phyloP scores from a whole-genome alignment of 345 rosid species.

The Eucalyptus sp. region DNA sequence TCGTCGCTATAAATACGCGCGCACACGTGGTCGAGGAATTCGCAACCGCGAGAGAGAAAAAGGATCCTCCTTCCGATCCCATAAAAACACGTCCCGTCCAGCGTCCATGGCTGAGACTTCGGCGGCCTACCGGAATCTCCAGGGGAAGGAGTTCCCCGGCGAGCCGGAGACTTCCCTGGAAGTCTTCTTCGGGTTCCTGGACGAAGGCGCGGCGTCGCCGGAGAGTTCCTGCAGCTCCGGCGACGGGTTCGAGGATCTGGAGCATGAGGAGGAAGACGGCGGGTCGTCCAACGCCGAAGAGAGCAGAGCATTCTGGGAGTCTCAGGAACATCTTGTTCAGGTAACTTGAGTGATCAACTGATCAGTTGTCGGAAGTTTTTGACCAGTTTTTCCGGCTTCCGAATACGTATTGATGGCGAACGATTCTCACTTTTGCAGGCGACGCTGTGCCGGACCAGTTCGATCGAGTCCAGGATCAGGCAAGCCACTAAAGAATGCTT shows the following conservation, averaged over 20 bases:
- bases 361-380: background rate
- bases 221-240: constrained; percentile 2
- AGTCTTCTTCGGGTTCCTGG: constrained; percentile 45
- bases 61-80: background rate
- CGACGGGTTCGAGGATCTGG: background rate
- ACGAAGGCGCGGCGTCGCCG: constrained; percentile 12
- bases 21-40: background rate
- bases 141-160: constrained; percentile 20
- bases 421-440: constrained; percentile 23
- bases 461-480: constrained; percentile 56
- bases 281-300: constrained; percentile 19
- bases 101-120: background rate
- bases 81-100: background rate
- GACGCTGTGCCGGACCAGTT: constrained; percentile 45
- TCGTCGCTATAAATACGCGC: background rate
- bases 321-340: constrained; percentile 65
- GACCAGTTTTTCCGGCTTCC: background rate
- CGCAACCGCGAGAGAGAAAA: background rate
- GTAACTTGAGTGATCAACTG: constrained; percentile 9
- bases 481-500: constrained; percentile 50
- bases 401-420: background rate
- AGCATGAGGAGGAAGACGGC: constrained; percentile 8
- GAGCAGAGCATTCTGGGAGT: constrained; percentile 55
- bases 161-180: constrained; percentile 46
- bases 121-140: constrained; percentile 3